phyloP scores from a whole-genome alignment of 257 asterid species.

The Solanum etuberosum region DNA sequence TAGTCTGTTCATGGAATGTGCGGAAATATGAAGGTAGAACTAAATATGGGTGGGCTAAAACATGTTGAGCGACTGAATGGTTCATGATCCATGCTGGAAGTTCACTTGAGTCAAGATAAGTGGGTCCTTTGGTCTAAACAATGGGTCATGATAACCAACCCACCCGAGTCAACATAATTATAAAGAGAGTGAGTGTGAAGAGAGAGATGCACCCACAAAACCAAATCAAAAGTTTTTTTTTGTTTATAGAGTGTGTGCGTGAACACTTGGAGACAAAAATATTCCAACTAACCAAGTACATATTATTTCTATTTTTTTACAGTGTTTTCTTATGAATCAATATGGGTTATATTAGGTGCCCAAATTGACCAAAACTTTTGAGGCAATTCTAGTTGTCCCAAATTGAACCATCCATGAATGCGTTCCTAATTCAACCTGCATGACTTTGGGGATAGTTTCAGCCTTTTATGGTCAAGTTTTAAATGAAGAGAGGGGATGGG shows the following conservation, averaged over 20 bases:
- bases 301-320: not conserved
- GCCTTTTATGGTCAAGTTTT: not conserved
- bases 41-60: not conserved
- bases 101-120: not conserved
- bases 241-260: not conserved
- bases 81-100: not conserved
- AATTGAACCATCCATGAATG: not conserved
- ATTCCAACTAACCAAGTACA: not conserved
- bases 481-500: not conserved
- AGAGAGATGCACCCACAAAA: not conserved
- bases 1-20: not conserved
- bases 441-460: not conserved
- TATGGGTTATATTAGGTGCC: not conserved
- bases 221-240: not conserved
- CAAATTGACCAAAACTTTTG: not conserved
- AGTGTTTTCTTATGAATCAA: not conserved
- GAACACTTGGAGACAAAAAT: not conserved
- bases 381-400: not conserved
- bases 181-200: not conserved
- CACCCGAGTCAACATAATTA: not conserved
- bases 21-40: not conserved
- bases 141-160: not conserved
- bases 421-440: not conserved
- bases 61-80: not conserved
- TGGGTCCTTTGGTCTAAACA: not conserved